Evolutionary conservation across 129 eudicot species (phyloP).

Genomic region (Calendula officinalis): DNA sequence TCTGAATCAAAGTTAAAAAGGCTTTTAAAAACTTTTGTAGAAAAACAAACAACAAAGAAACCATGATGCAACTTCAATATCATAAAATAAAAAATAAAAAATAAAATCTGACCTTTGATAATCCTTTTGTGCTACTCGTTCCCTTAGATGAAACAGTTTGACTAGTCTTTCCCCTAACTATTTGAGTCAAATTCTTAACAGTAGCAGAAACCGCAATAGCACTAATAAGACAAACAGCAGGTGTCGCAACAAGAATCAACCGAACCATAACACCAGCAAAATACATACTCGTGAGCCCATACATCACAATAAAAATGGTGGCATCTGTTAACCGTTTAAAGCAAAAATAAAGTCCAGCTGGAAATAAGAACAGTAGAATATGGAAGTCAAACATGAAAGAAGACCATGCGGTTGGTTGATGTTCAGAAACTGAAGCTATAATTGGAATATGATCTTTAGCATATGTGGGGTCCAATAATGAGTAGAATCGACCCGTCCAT

Average conservation of each 20-base stretch:
- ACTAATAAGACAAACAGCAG: conserved; percentile 93
- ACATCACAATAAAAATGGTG: conserved; percentile 91
- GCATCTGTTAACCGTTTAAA: conserved; percentile 93
- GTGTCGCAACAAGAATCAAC: conserved; percentile 91
- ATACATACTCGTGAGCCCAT: conserved; percentile 94
- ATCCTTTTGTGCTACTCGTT: conserved; percentile 56
- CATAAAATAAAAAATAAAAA: neutral
- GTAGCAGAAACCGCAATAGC: conserved; percentile 97
- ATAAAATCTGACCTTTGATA: conserved; percentile 61
- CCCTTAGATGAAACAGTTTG: conserved; percentile 42
- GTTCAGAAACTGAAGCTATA: conserved; percentile 95
- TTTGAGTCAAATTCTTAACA: conserved; percentile 68
- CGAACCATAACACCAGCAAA: conserved; percentile 99
- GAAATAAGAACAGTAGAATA: conserved; percentile 72
- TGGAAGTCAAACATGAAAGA: conserved; percentile 99
- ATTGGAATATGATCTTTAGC: conserved; percentile 96
- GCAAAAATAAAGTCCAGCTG: conserved; percentile 93
- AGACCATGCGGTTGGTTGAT: conserved; percentile 98
- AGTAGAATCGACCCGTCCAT: conserved; percentile 98
- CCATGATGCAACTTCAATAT: neutral
- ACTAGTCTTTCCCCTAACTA: conserved; percentile 52
- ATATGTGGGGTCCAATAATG: conserved; percentile 90
- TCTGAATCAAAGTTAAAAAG: too few relatives aligned
- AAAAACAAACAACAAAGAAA: neutral
- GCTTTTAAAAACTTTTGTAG: too few relatives aligned